Base-by-base conservation (phyloP, 495 filamentous ascomycete species). In the Cenococcum geophilum region DNA sequence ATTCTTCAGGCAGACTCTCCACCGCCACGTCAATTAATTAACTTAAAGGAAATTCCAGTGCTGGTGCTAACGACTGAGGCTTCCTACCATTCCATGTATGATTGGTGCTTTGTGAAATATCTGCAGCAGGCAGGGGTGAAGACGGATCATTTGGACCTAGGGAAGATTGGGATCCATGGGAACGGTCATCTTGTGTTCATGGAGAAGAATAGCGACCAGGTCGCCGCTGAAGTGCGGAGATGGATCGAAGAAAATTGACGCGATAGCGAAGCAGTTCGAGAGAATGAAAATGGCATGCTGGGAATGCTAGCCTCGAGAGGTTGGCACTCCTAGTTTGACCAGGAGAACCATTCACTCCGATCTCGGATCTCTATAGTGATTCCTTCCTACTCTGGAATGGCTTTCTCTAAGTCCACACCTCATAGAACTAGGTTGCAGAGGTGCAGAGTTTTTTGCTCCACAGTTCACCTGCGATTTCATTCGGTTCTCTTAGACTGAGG, bases 41-140 rank as follows among this genome's bases (percentile, higher is more conserved):
- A 23, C 1, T 42, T 58, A 2, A 25, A 22, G 16, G 37, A 62
- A 20, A 40, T 52, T 0, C 55, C 60, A 42, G 37, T 34, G 42
- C 22, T 60, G 6, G 16, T 63, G 20, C 35, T 59, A 1, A 59
- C 55, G n/a, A 23, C 47, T 1, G 60, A 67, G 45, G 60, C 64
- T 1, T 37, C 32, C 9, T 67, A 56, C 36, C 55, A 67, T 61
- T 49, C 55, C 35, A 23, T 52, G n/a, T 60, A 67, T 53, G 64
- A 67, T 53, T 43, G 59, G 35, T 67, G 64, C 43, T 63, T 60
- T 12, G 55, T 63, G 5, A 45, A 51, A 47, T 67, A 63, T 52
- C 14, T 67, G 56, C 25, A 47, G 64, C 64, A 67, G 56, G 56
- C 56, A 37, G 64, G 64, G 6, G 40, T 67, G n/a, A 52, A 60